phyloP scores from a whole-genome alignment of 768 basidiomycete species.

The Pleurotus cornucopiae region DNA sequence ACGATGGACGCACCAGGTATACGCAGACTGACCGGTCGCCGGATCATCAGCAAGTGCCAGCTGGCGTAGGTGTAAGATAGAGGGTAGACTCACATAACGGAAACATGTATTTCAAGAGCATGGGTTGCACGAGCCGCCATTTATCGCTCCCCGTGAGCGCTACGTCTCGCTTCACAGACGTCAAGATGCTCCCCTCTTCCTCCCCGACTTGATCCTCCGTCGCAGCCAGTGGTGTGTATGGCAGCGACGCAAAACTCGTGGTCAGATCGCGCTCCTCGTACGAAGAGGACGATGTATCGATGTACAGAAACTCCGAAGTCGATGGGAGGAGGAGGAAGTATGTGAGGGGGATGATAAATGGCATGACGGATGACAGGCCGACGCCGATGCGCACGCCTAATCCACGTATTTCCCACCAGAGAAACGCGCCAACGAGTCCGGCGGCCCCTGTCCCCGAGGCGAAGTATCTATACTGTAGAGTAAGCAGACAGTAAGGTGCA shows the following conservation, averaged over 20 bases:
- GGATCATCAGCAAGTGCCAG: too few relatives aligned
- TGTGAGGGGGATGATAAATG: constrained; percentile 71
- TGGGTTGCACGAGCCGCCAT: constrained; percentile 73
- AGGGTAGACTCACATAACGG: constrained; percentile 70
- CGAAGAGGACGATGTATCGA: constrained; percentile 24
- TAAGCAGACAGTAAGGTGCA: neutral
- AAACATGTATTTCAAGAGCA: constrained; percentile 85
- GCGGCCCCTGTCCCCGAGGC: constrained; percentile 93
- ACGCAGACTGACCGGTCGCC: constrained; percentile 27
- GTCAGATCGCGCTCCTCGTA: constrained; percentile 35
- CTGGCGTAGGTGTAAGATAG: neutral
- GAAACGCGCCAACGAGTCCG: constrained; percentile 84
- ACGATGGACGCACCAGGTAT: constrained; percentile 34
- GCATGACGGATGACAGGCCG: constrained; percentile 81
- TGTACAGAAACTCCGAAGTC: constrained; percentile 42
- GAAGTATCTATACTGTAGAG: constrained; percentile 59
- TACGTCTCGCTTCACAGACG: constrained; percentile 38
- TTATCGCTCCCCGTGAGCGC: constrained; percentile 72
- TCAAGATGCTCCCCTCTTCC: constrained; percentile 31
- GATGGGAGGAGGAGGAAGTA: constrained; percentile 78
- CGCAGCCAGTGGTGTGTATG: constrained; percentile 42
- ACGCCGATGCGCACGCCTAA: constrained; percentile 83
- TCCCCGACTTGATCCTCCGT: constrained; percentile 37
- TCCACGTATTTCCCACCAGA: constrained; percentile 92
- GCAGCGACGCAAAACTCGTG: constrained; percentile 24